Evolutionary conservation across 768 basidiomycete species (phyloP), one percentile per base, ranked within the genome.

Genomic region (Hericium erinaceus): DNA sequence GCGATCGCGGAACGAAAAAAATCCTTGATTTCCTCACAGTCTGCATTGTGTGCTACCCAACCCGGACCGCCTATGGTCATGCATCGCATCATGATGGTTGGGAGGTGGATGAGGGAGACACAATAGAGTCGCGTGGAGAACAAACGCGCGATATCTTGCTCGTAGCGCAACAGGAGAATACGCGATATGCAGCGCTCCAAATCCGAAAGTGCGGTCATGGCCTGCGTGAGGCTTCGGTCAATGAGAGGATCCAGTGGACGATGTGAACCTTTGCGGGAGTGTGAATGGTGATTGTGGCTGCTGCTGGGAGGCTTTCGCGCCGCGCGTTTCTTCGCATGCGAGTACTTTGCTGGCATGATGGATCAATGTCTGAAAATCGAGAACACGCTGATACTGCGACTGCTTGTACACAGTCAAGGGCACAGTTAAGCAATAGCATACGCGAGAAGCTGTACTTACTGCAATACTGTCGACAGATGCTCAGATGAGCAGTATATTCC

Each of bases 71-170:
- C 79, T 24, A 84, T 75, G 13, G 79, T 73, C 50, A 80, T 73
- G 61, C 84, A 84, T 38, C 83, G 80, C 75, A 86, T 77, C 56
- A 84, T 79, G 52, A 89, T 76, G 0, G 82, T 82, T 1, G 87
- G 87, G 15, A 89, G 75, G 61, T 87, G 79, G 24, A 81, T 76
- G 56, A 87, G 78, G 1, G 86, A 74, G 57, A 88, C 72, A 64
- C 73, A 80, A 68, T 85, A 82, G 22, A 89, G 70, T 54, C 83
- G 79, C 2, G 86, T 85, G 4, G 84, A 87, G 71, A 83, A 88
- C 12, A 89, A 78, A 22, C 87, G 81, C 3, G 83, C 81, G 41
- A 89, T 86, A 69, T 89, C 87, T 55, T 85, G 84, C 56, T 88
- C 83, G 66, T 83, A 88, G 48, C 87, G 83, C 38, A 86, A 64